Percentiles rank a stretch among this genome's conserved stretches.
These are phyloP conservation scores for Euphorbia celastroides DNA, from an alignment of 441 rosid species.

Conservation along the genomic window DNA sequence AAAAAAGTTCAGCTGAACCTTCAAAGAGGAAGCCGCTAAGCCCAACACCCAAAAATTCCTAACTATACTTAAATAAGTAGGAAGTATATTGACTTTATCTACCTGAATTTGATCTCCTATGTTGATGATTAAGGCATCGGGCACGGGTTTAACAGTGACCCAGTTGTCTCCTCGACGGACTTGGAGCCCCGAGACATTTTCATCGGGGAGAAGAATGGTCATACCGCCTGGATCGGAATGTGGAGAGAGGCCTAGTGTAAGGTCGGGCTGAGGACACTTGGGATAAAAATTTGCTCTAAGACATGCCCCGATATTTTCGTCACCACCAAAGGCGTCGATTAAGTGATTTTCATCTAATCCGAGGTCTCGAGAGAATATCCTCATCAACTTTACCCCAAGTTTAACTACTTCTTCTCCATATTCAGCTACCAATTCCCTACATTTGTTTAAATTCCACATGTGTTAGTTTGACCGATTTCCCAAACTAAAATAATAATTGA, in stretches of 20 bases:
- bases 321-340: conserved; percentile 69
- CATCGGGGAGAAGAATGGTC: conserved; percentile 76
- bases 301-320: conserved; percentile 52
- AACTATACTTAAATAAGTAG: too few relatives aligned
- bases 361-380: conserved; percentile 53
- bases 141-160: conserved; percentile 71
- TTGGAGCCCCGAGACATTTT: conserved; percentile 64
- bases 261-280: conserved; percentile 81
- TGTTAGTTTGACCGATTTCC: background rate
- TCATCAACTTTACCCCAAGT: conserved; percentile 53
- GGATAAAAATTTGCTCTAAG: conserved; percentile 78
- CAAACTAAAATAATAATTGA: background rate
- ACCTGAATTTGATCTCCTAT: conserved; percentile 90
- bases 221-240: conserved; percentile 91
- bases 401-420: conserved; percentile 53
- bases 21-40: too few relatives aligned
- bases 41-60: too few relatives aligned
- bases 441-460: background rate
- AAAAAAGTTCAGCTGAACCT: too few relatives aligned
- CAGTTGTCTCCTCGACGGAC: conserved; percentile 45
- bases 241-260: conserved; percentile 76
- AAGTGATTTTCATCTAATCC: conserved; percentile 52
- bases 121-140: conserved; percentile 68
- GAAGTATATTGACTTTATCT: too few relatives aligned
- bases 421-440: conserved; percentile 64